Conservation (phyloP, 345 rosid species). For the Eucalyptus microcorys region DNA sequence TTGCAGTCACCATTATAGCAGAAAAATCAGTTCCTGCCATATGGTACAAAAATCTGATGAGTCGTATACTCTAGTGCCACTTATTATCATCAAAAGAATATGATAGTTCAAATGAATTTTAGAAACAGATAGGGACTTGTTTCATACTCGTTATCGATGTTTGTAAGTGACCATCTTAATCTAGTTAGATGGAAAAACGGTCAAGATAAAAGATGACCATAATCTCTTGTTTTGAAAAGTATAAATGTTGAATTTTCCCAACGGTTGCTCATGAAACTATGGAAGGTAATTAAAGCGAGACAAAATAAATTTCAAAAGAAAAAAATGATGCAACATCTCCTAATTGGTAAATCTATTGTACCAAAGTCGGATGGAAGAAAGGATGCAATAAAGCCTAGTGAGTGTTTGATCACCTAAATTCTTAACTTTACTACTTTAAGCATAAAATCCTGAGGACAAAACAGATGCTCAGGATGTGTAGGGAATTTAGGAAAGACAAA, state of each 20-base stretch:
- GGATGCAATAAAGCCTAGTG: background rate
- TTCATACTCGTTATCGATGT: background rate
- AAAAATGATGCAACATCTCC: background rate
- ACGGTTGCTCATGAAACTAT: background rate
- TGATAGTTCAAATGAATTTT: background rate
- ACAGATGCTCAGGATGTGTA: background rate
- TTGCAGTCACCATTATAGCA: accelerated
- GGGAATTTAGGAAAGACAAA: background rate
- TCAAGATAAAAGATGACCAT: background rate
- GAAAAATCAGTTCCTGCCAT: background rate
- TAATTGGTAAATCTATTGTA: background rate
- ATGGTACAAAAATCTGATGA: background rate
- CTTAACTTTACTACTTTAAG: background rate
- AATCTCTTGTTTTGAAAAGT: background rate
- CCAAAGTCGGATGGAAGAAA: background rate
- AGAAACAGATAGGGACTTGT: background rate
- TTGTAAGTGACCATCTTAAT: background rate
- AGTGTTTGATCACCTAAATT: background rate
- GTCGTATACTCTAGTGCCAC: background rate
- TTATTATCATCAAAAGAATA: background rate
- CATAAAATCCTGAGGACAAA: background rate
- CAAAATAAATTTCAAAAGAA: background rate
- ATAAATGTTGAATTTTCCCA: background rate
- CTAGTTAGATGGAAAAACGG: background rate
- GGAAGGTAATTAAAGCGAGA: background rate